Conservation (phyloP, 441 rosid species). For the Eruca vesicaria region DNA sequence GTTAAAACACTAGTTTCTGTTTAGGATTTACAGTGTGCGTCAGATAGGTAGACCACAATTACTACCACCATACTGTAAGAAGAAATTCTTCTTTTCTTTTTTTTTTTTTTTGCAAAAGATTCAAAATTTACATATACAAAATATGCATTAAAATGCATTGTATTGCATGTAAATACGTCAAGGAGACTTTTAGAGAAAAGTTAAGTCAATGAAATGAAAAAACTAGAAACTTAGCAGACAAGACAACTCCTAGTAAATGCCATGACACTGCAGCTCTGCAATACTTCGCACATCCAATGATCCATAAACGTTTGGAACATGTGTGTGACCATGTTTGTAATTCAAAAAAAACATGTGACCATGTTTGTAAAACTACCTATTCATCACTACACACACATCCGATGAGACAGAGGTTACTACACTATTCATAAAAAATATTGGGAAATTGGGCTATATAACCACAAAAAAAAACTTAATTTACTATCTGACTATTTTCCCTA, state of each 20-base stretch:
- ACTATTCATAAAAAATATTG: too few species aligned
- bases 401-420: too few species aligned
- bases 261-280: constrained; percentile 6
- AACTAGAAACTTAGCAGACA: neutral
- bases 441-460: too few species aligned
- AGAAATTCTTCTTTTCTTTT: neutral
- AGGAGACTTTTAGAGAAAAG: neutral
- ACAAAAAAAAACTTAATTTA: too few species aligned
- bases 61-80: neutral
- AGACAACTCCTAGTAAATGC: constrained; percentile 23
- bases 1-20: neutral
- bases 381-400: too few species aligned
- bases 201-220: neutral
- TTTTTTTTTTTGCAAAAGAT: neutral
- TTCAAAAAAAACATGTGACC: too few species aligned
- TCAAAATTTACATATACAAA: too few species aligned
- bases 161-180: neutral
- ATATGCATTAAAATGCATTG: neutral
- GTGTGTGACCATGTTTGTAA: constrained; percentile 10
- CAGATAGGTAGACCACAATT: neutral
- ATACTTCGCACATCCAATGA: neutral
- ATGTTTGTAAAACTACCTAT: too few species aligned
- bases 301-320: constrained; percentile 1
- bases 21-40: neutral
- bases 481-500: too few species aligned